phyloP scores from a whole-genome alignment of 2,329 filamentous ascomycete species.

The Davidsoniella australis region DNA sequence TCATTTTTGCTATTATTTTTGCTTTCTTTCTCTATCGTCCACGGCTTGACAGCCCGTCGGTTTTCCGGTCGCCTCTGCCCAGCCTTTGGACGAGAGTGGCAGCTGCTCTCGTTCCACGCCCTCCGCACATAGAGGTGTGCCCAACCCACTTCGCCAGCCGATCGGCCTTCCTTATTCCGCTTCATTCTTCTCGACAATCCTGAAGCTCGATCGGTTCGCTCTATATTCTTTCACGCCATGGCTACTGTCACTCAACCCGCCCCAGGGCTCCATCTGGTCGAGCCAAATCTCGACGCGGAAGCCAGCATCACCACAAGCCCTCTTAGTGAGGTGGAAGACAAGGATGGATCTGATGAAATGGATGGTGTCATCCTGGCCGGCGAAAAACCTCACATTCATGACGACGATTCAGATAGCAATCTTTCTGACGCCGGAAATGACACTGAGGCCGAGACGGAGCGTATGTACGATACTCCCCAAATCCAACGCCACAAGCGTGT shows the following conservation, averaged over 20 bases:
- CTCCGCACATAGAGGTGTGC: neutral
- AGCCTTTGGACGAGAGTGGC: neutral
- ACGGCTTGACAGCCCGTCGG: neutral
- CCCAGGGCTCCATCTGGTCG: conserved; percentile 30
- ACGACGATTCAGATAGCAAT: conserved; percentile 29
- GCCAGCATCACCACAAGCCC: conserved; percentile 73
- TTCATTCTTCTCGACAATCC: conserved; percentile 10
- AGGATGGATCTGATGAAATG: conserved; percentile 49
- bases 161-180: conserved; percentile 1
- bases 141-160: neutral
- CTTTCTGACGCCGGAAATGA: conserved; percentile 43
- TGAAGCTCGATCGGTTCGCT: conserved; percentile 11
- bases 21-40: neutral
- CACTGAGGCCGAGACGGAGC: conserved; percentile 86
- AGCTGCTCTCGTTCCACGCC: neutral
- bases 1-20: neutral
- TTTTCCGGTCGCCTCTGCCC: neutral
- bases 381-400: conserved; percentile 16
- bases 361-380: conserved; percentile 37
- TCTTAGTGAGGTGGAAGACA: conserved; percentile 79
- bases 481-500: conserved; percentile 46
- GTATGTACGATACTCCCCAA: conserved; percentile 74
- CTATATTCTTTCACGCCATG: conserved; percentile 23
- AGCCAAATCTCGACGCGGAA: conserved; percentile 32
- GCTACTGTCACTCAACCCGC: conserved; percentile 34